Base-by-base conservation (phyloP, 139 green algal species). In the Mesostigma viride region DNA sequence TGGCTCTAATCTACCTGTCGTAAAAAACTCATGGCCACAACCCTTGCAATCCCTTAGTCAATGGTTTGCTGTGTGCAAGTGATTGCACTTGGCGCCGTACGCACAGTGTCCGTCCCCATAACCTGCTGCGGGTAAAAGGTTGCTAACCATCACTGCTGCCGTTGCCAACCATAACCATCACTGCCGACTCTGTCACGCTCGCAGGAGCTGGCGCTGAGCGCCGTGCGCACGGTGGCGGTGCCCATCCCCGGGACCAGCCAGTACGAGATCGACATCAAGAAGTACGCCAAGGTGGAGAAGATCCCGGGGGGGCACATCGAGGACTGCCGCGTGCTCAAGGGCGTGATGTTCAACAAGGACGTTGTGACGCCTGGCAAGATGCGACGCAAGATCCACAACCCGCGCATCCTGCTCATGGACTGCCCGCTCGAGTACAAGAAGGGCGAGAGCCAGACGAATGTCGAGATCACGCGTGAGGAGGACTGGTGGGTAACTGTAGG, bases 371-470 rank as follows among this genome's bases (percentile, higher is more conserved):
- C 93, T 1, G 89, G 90, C 0, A 86, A 91, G 67, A 99, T 99
- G 93, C 76, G 81, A 26, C 81, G 93, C 11, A 88, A 82, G 63
- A 96, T 99, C 67, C 51, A 76, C 40, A 95, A 95, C 76, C 93
- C 93, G 0, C 82, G 93, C 64, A 91, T 99, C 67, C 75, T 99
- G 77, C 87, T 99, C 67, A 74, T 99, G 73, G 93, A 99, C 70
- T 99, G 90, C 81, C 90, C 93, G 4, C 79, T 99, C 20, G 93
- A 99, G 83, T 99, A 98, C 87, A 97, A 98, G 79, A 99, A 99
- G 82, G 89, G 90, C 11, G 93, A 99, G 81, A 96, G 91, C 82
- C 90, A 97, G 82, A 96, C 93, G 2, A 96, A 95, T 66, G 92
- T 99, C 67, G 93, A 99, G 80, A 79, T 99, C n/a, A 86, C 78